Conservation (phyloP, 164 flowering plant genomes). For the Sextonia rubra region DNA sequence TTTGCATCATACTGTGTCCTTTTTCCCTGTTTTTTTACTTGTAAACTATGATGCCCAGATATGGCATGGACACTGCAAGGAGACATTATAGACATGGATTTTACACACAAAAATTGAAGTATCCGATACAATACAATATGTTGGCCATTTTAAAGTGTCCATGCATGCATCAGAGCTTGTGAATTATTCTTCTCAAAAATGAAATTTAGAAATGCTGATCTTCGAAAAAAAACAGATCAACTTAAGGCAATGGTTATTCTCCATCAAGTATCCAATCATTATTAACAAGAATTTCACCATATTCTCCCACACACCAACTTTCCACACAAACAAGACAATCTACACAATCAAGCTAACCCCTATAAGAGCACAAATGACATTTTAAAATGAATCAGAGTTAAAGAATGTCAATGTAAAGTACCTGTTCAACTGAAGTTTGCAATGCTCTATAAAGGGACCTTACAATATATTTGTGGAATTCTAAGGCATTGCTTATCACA, state of each 20-base stretch:
- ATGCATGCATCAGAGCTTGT: no score
- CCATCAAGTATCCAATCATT: constrained; percentile 68
- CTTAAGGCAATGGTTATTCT: constrained; percentile 87
- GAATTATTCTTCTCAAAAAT: no score
- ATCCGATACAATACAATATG: no score
- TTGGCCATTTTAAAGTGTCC: no score
- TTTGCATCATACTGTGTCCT: no score
- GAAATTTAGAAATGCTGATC: no score
- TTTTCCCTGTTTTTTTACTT: no score
- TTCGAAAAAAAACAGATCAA: constrained; percentile 5
- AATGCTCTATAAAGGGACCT: constrained; percentile 80
- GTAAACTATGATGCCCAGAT: no score
- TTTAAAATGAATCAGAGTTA: background rate
- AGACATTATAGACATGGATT: no score
- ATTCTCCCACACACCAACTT: constrained; percentile 98
- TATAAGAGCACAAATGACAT: background rate
- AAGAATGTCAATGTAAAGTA: constrained; percentile 19
- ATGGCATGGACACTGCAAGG: no score
- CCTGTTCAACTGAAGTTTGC: constrained; percentile 89
- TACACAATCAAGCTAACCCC: constrained; percentile 20
- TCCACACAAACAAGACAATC: constrained; percentile 93
- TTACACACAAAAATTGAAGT: no score
- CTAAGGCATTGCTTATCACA: constrained; percentile 88
- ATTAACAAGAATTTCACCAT: constrained; percentile 87
- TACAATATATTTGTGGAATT: constrained; percentile 90